Base-by-base conservation (phyloP, 108 stramenopile genomes). In the Fragilaria radians region DNA sequence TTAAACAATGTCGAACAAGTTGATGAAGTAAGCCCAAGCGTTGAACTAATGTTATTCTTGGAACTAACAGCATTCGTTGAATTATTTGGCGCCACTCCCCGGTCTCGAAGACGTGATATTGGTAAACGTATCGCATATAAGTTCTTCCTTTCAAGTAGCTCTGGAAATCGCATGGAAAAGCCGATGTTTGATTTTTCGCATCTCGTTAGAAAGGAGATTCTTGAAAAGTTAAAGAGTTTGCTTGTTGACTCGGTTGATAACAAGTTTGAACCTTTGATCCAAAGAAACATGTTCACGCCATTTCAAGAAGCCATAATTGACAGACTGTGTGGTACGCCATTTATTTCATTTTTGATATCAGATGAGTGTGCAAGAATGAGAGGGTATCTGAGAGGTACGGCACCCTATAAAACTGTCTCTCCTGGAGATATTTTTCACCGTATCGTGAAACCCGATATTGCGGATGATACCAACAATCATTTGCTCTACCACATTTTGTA, bases 281-380 rank as follows among this genome's bases (percentile, higher is more conserved):
- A 66, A 30, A 57, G 67, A 0, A 81, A 84, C 57, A 52, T 81
- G 2, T 91, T 91, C 66, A 49, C 63, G 18, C 71, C 71, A 30
- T 82, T 88, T 32, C 68, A 75, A 51, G 56, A 68, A 27, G 68
- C 73, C 21, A 65, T 82, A 9, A 74, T 83, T 29, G 78, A 74
- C 3, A 80, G 73, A 25, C 54, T 91, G 50, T 68, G 74, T 1
- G 72, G 72, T 28, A 19, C 50, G 0, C 67, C 73, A 5, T 92
- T 88, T 59, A 46, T 86, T 11, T 68, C 83, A 11, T 92, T 92
- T 60, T 57, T 92, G 46, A 54, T 71, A 2, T 86, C 84, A 23
- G 68, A 75, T 33, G 77, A 88, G 27, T 88, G 87, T 56, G 70
- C 91, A 5, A 63, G 85, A n/a, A 88, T 92, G 91, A 76, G 91